phyloP scores from a whole-genome alignment of 1,284 basidiomycete genomes.

The Sanguinoderma infundibulare region DNA sequence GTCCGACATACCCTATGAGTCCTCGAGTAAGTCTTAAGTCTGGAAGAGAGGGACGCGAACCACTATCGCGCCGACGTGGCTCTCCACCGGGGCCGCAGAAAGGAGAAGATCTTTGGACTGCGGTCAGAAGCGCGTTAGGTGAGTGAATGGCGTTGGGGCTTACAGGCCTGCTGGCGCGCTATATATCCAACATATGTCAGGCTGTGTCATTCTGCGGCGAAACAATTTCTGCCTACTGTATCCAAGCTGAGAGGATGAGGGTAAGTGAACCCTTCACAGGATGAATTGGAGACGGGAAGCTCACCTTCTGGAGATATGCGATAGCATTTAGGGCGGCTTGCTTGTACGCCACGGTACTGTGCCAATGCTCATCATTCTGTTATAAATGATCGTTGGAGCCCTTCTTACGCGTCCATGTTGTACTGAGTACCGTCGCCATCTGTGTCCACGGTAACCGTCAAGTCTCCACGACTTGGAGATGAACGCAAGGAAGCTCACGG shows the following conservation, averaged over 20 bases:
- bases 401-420: constrained; percentile 73
- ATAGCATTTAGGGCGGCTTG: constrained; percentile 81
- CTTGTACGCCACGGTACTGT: constrained; percentile 76
- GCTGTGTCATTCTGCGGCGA: not conserved
- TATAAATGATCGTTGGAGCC: not conserved
- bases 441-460: constrained; percentile 31
- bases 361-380: not conserved
- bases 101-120: constrained; percentile 60
- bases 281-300: not conserved
- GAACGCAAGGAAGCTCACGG: constrained; percentile 44
- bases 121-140: too few species aligned
- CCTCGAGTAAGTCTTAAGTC: too few species aligned
- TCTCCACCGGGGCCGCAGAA: constrained; percentile 78
- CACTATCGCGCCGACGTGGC: constrained; percentile 76
- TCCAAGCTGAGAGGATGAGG: constrained; percentile 47
- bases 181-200: not conserved
- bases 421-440: constrained; percentile 78
- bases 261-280: not conserved
- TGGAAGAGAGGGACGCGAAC: constrained; percentile 40
- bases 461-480: not conserved
- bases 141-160: constrained; percentile 27
- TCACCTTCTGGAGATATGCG: constrained; percentile 74
- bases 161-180: constrained; percentile 77
- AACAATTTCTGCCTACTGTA: constrained; percentile 53
- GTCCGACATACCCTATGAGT: not conserved